A percentile compares a stretch with the other conserved stretches of the same genome.
These are phyloP conservation scores for Phytopythium helicoides DNA, from an alignment of 352 stramenopile species.

Conservation along the genomic window DNA sequence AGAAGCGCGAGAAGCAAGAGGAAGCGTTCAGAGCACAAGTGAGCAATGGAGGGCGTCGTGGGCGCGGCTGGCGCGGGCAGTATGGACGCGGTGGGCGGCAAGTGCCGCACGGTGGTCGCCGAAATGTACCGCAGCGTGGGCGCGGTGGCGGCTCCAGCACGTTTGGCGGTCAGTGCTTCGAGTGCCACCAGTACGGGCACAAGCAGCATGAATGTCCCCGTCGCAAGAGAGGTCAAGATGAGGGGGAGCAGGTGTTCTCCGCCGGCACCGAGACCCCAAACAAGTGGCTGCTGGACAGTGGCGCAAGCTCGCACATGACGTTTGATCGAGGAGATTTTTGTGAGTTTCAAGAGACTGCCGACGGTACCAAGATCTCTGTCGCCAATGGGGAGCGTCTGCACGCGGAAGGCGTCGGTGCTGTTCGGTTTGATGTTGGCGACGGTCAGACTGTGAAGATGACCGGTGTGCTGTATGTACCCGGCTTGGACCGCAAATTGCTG, in stretches of 20 bases:
- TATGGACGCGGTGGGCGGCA: not conserved
- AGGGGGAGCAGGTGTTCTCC: constrained; percentile 12
- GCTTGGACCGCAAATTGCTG: constrained; percentile 14
- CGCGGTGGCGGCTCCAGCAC: not conserved
- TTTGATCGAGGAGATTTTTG: constrained; percentile 9
- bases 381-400: constrained; percentile 11
- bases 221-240: not conserved
- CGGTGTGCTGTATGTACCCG: constrained; percentile 17
- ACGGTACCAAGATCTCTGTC: constrained; percentile 8
- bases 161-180: constrained; percentile 2
- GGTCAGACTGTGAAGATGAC: constrained; percentile 11
- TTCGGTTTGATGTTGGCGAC: constrained; percentile 8
- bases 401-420: constrained; percentile 8
- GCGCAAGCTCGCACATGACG: constrained; percentile 22
- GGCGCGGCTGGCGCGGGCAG: not conserved
- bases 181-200: constrained; percentile 8
- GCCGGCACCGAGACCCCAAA: not conserved
- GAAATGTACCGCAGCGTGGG: no score
- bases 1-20: constrained; percentile 11
- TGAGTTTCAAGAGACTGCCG: constrained; percentile 2
- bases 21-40: constrained; percentile 4
- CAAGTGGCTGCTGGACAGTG: constrained; percentile 15
- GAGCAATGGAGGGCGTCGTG: not conserved
- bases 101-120: not conserved
- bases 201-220: constrained; percentile 5